phyloP scores from a whole-genome alignment of 108 stramenopile genomes.

The Discostella stelligeroides region DNA sequence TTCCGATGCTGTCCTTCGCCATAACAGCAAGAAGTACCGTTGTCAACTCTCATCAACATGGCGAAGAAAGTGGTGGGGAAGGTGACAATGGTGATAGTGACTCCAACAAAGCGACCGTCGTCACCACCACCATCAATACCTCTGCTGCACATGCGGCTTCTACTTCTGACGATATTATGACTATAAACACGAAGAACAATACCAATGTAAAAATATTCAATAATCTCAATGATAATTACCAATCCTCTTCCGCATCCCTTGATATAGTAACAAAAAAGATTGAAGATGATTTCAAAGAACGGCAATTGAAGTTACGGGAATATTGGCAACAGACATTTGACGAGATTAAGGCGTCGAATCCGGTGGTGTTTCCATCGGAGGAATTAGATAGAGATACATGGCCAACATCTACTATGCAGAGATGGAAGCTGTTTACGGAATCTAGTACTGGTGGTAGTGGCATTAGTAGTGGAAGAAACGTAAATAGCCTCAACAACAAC shows the following conservation, averaged over 20 bases:
- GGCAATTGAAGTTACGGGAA: conserved; percentile 23
- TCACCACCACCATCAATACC: too few relatives aligned
- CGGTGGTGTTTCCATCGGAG: conserved; percentile 38
- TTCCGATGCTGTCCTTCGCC: too few relatives aligned
- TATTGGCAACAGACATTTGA: conserved; percentile 66
- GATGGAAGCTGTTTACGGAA: conserved; percentile 66
- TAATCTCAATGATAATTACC: conserved; percentile 23
- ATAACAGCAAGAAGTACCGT: not conserved
- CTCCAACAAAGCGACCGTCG: not conserved
- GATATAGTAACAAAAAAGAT: conserved; percentile 28
- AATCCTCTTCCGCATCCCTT: conserved; percentile 23
- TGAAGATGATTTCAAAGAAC: conserved; percentile 28
- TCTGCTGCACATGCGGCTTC: not conserved
- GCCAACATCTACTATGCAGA: conserved; percentile 17
- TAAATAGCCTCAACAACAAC: too few relatives aligned
- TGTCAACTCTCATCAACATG: not conserved
- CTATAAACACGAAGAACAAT: not conserved
- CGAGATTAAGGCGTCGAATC: conserved; percentile 53
- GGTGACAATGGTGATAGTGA: not conserved
- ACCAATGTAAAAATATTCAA: conserved; percentile 6
- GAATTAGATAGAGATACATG: conserved; percentile 8
- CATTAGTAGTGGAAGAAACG: not conserved
- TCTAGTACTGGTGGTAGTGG: not conserved
- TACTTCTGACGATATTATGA: not conserved
- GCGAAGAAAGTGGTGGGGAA: not conserved